Evolutionary conservation across 768 basidiomycete genomes (phyloP).

Genomic region (Lentinula edodes): DNA sequence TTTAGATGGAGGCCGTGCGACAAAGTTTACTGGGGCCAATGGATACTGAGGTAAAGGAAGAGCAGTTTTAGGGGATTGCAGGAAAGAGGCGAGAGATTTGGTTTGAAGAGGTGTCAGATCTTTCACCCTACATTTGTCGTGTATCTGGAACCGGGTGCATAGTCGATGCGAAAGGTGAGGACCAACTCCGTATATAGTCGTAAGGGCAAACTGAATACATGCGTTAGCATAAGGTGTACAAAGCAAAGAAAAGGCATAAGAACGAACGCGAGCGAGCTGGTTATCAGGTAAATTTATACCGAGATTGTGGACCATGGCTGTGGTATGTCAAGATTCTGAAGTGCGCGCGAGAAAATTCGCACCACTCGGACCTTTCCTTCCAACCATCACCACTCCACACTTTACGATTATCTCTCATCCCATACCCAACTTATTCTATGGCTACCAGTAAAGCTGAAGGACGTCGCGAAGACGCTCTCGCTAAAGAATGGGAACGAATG

Average conservation of each 20-base stretch:
- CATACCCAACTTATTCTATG: constrained; percentile 27
- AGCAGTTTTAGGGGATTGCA: constrained; percentile 83
- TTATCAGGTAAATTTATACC: constrained; percentile 79
- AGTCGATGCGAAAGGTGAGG: constrained; percentile 69
- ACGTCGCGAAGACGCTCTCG: constrained; percentile 80
- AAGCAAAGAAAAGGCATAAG: not conserved
- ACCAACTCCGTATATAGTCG: constrained; percentile 85
- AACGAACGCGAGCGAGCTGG: constrained; percentile 66
- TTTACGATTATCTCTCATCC: not conserved
- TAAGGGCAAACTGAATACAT: constrained; percentile 75
- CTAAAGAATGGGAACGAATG: constrained; percentile 75
- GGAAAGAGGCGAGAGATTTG: constrained; percentile 88
- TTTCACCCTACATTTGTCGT: constrained; percentile 75
- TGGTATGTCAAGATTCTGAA: not conserved
- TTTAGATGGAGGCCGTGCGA: constrained; percentile 39
- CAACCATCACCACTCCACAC: constrained; percentile 5
- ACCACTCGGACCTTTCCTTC: constrained; percentile 9
- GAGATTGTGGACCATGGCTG: constrained; percentile 76
- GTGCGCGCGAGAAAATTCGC: constrained; percentile 1
- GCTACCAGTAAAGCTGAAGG: constrained; percentile 74
- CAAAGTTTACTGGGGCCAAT: constrained; percentile 52
- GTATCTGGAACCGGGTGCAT: constrained; percentile 90
- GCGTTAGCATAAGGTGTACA: not conserved
- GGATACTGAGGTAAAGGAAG: constrained; percentile 60
- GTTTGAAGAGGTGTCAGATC: constrained; percentile 84